Evolutionary conservation across 176 grass and related monocot genomes (phyloP), one percentile per base, ranked within the genome.

Genomic region (Eragrostis nindensis): DNA sequence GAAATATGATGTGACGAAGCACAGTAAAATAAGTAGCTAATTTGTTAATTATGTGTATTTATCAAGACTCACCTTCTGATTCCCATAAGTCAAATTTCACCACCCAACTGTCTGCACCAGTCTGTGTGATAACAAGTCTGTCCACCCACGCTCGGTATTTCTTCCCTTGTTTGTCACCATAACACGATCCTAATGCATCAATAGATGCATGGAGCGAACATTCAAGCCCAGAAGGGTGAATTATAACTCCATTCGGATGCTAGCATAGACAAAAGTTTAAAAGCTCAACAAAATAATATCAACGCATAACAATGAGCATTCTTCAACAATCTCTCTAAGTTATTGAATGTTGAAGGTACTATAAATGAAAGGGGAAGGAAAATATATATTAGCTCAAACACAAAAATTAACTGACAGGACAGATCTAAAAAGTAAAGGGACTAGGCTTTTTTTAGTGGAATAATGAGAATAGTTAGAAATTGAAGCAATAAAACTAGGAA

Each of bases 81-180:
- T 91, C 94, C 91, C 94, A 97, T 66, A 91, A 89, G 44, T 97
- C 84, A 89, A 97, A 93, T 84, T 80, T 93, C 47, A 89, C 84
- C 66, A 93, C 26, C 94, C 91, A 97, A 48, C 63, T 83, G 79
- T 83, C 84, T 75, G 88, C 79, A 66, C 86, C 73, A 84, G 71
- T 83, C 82, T 89, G 48, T 75, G 86, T 91, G 78, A 90, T 73
- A 83, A 83, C 32, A 89, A 93, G 55, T 84, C 87, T 97, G 73
- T 97, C 94, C 49, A 97, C 66, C 94, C 94, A 97, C 26, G 88
- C 74, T 67, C 84, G 84, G 81, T 91, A 97, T 68, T 32, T 61
- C 46, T 78, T 89, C 46, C 91, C 88, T 89, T 88, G 75, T 76
- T 91, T 97, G 78, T 93, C 90, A 89, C 94, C 86, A 50, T 93